Percentiles rank a stretch among this genome's conserved stretches.
Evolutionary conservation across 768 basidiomycete genomes (phyloP).

Genomic region (Termitomyces sp.): DNA sequence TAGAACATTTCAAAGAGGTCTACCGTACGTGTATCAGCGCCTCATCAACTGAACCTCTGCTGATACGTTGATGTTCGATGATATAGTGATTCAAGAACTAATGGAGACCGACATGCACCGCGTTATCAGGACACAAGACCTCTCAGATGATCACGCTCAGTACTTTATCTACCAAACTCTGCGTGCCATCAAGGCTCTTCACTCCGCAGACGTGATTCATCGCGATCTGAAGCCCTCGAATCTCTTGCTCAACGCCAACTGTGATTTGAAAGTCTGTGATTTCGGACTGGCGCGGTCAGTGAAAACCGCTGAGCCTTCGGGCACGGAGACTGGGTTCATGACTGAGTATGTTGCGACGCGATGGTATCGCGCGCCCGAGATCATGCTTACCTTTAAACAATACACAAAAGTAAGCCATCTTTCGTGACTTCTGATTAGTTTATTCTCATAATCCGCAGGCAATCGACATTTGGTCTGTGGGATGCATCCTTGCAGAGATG

Average conservation of each 20-base stretch:
- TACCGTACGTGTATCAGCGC: slow-evolving; percentile 49
- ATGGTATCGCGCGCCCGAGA: slow-evolving; percentile 99
- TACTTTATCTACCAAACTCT: slow-evolving; percentile 95
- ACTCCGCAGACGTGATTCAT: slow-evolving; percentile 95
- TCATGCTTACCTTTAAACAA: slow-evolving; percentile 99
- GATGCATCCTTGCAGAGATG: slow-evolving; percentile 94
- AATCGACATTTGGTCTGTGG: slow-evolving; percentile 88
- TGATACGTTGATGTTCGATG: slow-evolving; percentile 1
- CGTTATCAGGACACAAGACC: slow-evolving; percentile 91
- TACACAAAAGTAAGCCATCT: slow-evolving; percentile 74
- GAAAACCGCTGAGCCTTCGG: slow-evolving; percentile 80
- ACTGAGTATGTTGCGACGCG: slow-evolving; percentile 97
- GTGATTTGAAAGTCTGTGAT: slow-evolving; percentile 93
- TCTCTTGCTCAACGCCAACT: slow-evolving; percentile 95
- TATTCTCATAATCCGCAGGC: slow-evolving; percentile 41
- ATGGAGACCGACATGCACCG: slow-evolving; percentile 98
- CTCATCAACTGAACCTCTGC: background rate
- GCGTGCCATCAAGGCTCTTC: slow-evolving; percentile 92
- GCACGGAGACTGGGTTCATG: slow-evolving; percentile 88
- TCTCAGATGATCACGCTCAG: slow-evolving; percentile 94
- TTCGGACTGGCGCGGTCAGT: slow-evolving; percentile 94
- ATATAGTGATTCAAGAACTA: slow-evolving; percentile 80
- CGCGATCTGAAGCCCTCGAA: slow-evolving; percentile 98
- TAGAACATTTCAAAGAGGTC: slow-evolving; percentile 87
- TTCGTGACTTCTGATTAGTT: slow-evolving; percentile 2